Evolutionary conservation across 2,329 filamentous ascomycete genomes (phyloP), one percentile per base, ranked within the genome.

Genomic region (Exserohilum turcica): DNA sequence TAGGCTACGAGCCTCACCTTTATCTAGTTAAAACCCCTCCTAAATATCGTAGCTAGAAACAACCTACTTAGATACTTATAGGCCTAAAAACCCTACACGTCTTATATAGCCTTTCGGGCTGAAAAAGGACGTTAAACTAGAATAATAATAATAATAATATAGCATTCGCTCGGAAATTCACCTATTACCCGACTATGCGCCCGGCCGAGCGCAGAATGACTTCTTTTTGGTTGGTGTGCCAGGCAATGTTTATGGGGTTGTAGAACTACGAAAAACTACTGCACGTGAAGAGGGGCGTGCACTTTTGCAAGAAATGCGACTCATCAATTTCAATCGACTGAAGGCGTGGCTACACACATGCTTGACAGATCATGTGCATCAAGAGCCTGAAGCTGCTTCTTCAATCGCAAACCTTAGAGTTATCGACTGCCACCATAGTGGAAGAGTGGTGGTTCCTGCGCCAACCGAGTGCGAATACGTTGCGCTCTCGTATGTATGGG

Each of bases 351-450:
- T 43, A 7, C 24, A 27, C 13, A 13, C 1, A 2, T 43, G 27
- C 5, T 18, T 13, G 9, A 2, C 9, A 2, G 12, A 4, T 12
- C 40, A 43, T 28, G 0, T 9, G 0, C 29, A 8, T 4, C 18
- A 12, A 2, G 6, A 43, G 0, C 2, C 13, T 0, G 12, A 21
- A 10, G 3, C 0, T 5, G 5, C 15, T 2, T 3, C n/a, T 0
- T 29, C 10, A 9, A 21, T 43, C 9, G 9, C 2, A 0, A 2
- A 43, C 7, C 5, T 43, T 7, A 1, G n/a, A 2, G 28, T 32
- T 15, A 21, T 43, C 12, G 40, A 43, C 29, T 32, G 27, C 16
- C 6, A 35, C 9, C 6, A 35, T 2, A 6, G 13, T 0, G 3
- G 9, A 0, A 7, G 13, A 1, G 0, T 6, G 0, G 40, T 43